Evolutionary conservation across 257 asterid species (phyloP), one percentile per base, ranked within the genome.

Genomic region (Cynanchum wilfordii): DNA sequence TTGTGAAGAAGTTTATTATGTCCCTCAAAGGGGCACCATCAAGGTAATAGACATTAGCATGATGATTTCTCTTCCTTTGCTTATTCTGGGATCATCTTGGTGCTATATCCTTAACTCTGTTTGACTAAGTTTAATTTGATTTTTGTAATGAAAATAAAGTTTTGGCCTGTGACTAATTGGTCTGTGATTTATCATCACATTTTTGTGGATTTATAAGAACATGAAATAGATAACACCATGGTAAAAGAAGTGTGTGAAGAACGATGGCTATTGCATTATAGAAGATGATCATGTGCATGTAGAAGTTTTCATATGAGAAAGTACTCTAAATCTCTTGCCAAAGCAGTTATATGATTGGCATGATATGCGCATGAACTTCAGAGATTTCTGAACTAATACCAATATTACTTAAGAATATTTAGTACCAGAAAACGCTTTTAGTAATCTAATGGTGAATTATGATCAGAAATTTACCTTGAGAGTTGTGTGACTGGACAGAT

Each of bases 1-100:
- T 13, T 92, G 98, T 72, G 98, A 92, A 81, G 98, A 92, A 83
- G 90, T 92, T 72, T 92, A 92, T 85, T 90, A 88, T 78, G 89
- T 93, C 80, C 98, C 98, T 78, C 92, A 85, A 66, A 92, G 86
- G 77, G 98, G 98, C 66, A 70, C 89, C 40, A 77, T 92, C 83
- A 92, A 92, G 96, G 98, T 88, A 84, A 77, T 68, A 66, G 40
- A 72, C 59, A 49, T 66, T 55, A 51, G 59, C 49, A 70, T 51
- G 5, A 10, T 66, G 33, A 42, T 30, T 76, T 59, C 49, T 17
- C 63, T 72, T 40, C 25, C 29, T 22, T 60, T 25, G 20, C 70
- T 58, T 67, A 55, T 75, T 63, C 42, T 63, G 20, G 13, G n/a
- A 63, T 17, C 68, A 15, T 62, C 45, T 29, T 3, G 3, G 19